phyloP scores from a whole-genome alignment of 83 land plant genomes.

The Picea abies region DNA sequence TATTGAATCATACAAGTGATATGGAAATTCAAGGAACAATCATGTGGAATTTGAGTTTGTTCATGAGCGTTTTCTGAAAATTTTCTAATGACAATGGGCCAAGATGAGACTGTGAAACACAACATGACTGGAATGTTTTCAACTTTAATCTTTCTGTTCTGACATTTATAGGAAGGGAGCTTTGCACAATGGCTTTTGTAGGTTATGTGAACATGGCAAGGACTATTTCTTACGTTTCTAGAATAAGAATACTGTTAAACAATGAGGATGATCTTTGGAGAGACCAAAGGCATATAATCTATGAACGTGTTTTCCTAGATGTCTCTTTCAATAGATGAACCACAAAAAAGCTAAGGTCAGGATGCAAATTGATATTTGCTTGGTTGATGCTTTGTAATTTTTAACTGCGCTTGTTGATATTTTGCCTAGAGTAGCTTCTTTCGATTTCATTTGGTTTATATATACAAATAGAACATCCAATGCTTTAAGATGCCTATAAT shows the following conservation, averaged over 20 bases:
- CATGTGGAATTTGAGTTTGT: not conserved
- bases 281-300: too few relatives aligned
- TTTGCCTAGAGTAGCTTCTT: not conserved
- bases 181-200: too few relatives aligned
- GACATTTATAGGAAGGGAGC: too few relatives aligned
- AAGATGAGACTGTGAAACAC: not conserved
- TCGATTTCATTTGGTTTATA: not conserved
- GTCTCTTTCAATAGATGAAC: not conserved
- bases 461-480: not conserved
- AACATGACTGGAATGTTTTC: too few relatives aligned
- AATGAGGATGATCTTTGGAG: too few relatives aligned
- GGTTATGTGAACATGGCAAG: too few relatives aligned
- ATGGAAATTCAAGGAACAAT: not conserved
- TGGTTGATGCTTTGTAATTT: not conserved
- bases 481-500: not conserved
- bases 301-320: not conserved
- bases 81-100: too few relatives aligned
- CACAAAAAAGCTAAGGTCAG: not conserved
- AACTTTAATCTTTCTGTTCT: too few relatives aligned
- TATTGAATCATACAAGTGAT: constrained; percentile 2
- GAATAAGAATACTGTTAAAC: too few relatives aligned
- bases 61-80: too few relatives aligned
- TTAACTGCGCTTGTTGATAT: not conserved
- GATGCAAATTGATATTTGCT: not conserved
- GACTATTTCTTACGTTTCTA: too few relatives aligned